Evolutionary conservation across 2,329 filamentous ascomycete genomes (phyloP), one percentile per base, ranked within the genome.

Genomic region (Fusarium phyllophilum): DNA sequence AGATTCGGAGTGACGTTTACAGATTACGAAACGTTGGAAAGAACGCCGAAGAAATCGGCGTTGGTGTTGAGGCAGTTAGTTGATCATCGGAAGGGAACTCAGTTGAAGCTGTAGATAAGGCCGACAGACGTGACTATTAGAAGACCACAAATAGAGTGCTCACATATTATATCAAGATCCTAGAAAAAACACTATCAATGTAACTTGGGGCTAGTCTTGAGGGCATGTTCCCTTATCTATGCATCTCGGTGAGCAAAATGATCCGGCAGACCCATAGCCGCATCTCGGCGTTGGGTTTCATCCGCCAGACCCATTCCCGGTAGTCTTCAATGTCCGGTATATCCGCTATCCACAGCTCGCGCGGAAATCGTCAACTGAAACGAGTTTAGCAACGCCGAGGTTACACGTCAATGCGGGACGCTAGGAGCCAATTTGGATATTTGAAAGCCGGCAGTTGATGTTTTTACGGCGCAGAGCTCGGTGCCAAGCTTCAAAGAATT

Each of bases 41-140:
- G 70, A 13, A 72, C 70, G 3, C 73, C 73, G 0, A 75, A 75
- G 52, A 69, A 72, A 18, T 75, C 73, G 18, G 70, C 70, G 2
- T 34, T 63, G 22, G 33, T 48, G 10, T 10, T 72, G 24, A 63
- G 51, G 7, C 42, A 51, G 7, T 34, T 72, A 0, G 41, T 72
- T 4, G 59, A 68, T 8, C 24, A 29, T 2, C 45, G 54, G 29
- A 72, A 63, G 45, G 38, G 51, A 8, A 22, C 15, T 14, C 41
- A 57, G 18, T 7, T 36, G 7, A 62, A 62, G n/a, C 14, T 54
- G 6, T 68, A 46, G 55, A n/a, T 18, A 18, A 6, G 8, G 18
- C 10, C 1, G 4, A 29, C 20, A 49, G 20, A 42, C 8, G 4
- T 15, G 13, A 12, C 15, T 24, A 10, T 18, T 4, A 18, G 8